Conservation (phyloP, 306 rosid genomes). For the Quercus wislizeni region DNA sequence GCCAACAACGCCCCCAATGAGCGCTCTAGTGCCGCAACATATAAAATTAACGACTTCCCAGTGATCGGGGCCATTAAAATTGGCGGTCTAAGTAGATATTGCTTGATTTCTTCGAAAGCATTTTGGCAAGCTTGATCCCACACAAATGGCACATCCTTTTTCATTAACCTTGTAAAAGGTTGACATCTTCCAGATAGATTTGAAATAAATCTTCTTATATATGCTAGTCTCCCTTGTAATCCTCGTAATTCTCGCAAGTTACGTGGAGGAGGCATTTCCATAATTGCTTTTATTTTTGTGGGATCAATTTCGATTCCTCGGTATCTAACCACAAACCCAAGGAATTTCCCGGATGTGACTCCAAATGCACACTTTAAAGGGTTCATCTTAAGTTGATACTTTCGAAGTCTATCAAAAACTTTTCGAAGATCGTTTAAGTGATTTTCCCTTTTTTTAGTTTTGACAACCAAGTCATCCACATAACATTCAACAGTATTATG, state of each 20-base stretch:
- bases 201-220: no score
- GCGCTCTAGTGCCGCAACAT: neutral
- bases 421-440: no score
- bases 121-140: neutral
- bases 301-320: neutral
- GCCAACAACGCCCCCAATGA: neutral
- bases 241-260: no score
- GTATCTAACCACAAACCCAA: no score
- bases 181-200: neutral
- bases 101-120: neutral
- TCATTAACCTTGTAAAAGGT: neutral
- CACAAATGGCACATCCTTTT: neutral
- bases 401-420: no score
- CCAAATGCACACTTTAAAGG: neutral
- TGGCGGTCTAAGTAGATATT: neutral
- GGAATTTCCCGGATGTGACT: no score
- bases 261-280: neutral
- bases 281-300: neutral
- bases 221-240: no score
- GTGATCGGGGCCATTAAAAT: neutral
- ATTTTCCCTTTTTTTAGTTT: no score
- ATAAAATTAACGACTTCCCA: neutral
- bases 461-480: no score
- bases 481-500: no score
- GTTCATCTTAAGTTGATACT: no score